These are phyloP conservation scores for Ustilago cynodontis DNA, from an alignment of 1,284 basidiomycete genomes.

Conservation along the genomic window DNA sequence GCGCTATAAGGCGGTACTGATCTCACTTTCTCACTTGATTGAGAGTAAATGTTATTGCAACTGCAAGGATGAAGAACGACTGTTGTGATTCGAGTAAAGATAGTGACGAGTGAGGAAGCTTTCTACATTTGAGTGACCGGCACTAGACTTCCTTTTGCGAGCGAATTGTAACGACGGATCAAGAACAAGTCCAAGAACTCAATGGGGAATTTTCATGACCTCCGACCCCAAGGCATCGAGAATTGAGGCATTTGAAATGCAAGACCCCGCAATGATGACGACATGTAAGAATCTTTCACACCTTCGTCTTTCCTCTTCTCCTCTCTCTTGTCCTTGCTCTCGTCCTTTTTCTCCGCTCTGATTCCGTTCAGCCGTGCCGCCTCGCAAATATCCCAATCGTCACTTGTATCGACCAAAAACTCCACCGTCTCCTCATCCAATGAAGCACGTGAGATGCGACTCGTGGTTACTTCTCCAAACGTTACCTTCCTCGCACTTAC, in stretches of 20 bases:
- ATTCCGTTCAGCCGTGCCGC: neutral
- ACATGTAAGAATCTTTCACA: neutral
- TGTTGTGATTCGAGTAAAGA: neutral
- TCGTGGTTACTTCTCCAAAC: neutral
- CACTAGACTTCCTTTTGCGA: neutral
- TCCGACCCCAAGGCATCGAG: neutral
- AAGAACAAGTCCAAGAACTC: neutral
- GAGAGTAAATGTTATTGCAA: too few species aligned
- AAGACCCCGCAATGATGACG: neutral
- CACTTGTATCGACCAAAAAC: neutral
- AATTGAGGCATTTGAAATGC: neutral
- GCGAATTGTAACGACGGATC: neutral
- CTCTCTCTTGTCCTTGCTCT: neutral
- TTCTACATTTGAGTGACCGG: neutral
- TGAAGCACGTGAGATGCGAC: neutral
- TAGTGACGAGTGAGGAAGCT: neutral
- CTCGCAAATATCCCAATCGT: too few species aligned
- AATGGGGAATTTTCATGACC: neutral
- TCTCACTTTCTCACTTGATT: neutral
- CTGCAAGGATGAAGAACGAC: neutral
- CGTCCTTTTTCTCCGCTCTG: neutral
- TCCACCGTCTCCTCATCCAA: neutral
- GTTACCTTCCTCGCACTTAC: neutral
- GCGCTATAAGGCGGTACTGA: slow-evolving; percentile 41
- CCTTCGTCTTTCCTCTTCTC: neutral